Conservation (phyloP, 352 stramenopile genomes). For the Globisporangium nunn region DNA sequence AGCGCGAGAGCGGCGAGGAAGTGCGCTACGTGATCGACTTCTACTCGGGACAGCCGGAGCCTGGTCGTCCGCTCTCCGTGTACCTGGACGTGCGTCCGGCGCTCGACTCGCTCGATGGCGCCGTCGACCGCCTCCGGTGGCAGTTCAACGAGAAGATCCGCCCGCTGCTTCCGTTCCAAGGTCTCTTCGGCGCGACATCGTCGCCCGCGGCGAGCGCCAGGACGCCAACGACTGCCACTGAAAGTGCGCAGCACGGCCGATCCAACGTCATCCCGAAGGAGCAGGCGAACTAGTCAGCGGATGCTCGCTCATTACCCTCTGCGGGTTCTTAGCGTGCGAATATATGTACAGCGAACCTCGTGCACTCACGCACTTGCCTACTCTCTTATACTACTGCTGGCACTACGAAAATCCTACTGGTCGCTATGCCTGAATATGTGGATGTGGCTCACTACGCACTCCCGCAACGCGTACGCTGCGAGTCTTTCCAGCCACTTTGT, state of each 20-base stretch:
- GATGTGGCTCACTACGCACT: too few relatives aligned
- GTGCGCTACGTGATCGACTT: conserved; percentile 99
- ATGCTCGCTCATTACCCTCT: neutral
- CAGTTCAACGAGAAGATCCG: conserved; percentile 74
- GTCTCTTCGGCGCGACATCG: conserved; percentile 29
- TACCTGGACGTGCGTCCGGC: conserved; percentile 96
- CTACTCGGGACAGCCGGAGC: conserved; percentile 91
- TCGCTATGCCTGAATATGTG: too few relatives aligned
- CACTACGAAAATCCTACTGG: too few relatives aligned
- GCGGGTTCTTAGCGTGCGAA: neutral
- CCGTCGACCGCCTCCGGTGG: conserved; percentile 74
- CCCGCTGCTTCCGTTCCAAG: conserved; percentile 65
- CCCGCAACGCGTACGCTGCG: too few relatives aligned
- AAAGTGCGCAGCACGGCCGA: conserved; percentile 10
- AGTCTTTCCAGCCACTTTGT: too few relatives aligned
- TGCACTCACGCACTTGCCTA: neutral
- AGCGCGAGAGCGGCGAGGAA: conserved; percentile 79
- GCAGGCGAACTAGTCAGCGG: conserved; percentile 5
- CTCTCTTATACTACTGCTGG: too few relatives aligned
- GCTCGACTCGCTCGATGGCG: conserved; percentile 83
- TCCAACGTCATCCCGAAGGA: conserved; percentile 24
- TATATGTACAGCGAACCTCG: neutral
- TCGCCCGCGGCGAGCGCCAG: neutral
- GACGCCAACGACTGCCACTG: neutral
- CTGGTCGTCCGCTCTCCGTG: conserved; percentile 83